Evolutionary conservation across 768 basidiomycete genomes (phyloP), one percentile per base, ranked within the genome.

Genomic region (Trichaptum fuscoviolaceum): DNA sequence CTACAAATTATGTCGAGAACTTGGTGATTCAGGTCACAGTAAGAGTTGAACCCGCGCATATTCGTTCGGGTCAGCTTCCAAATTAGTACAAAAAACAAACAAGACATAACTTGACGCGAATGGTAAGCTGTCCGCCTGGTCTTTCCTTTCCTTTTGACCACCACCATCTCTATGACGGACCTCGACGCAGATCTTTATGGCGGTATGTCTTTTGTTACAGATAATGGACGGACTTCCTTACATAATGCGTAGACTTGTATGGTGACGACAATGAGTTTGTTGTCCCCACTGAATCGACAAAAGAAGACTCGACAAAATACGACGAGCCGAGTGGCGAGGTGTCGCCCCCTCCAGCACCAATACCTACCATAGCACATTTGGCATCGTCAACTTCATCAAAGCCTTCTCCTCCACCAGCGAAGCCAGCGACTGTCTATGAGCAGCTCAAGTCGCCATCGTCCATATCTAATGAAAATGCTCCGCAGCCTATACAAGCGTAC

Each of bases 161-260:
- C 67, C 67, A 77, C 77, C 71, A 61, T 61, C 42, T 15, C 42
- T 12, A 90, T 90, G 90, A 87, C 89, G 69, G 91, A 92, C 80
- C 88, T 92, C 76, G 91, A 94, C 76, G 91, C 91, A 78, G 93
- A 95, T 76, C 84, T 95, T 64, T 95, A 95, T 73, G 92, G 92
- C 73, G 93, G 93, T 92, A 74, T 66, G 87, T 67, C 57, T 65
- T 62, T 17, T 24, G 15, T 58, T 23, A 34, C 5, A 27, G 24
- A 65, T 52, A 34, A 30, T 52, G 35, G 57, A 18, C 35, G 57
- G 59, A 52, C 30, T 30, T 30, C 64, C 67, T 35, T 65, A 42
- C 2, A 17, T n/a, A 18, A 64, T 9, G 35, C 66, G 0, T 63
- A 92, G 90, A 91, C 74, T 85, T 92, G 61, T 93, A 92, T 73